phyloP scores from a whole-genome alignment of 352 stramenopile genomes.

The Phytophthora capsici region DNA sequence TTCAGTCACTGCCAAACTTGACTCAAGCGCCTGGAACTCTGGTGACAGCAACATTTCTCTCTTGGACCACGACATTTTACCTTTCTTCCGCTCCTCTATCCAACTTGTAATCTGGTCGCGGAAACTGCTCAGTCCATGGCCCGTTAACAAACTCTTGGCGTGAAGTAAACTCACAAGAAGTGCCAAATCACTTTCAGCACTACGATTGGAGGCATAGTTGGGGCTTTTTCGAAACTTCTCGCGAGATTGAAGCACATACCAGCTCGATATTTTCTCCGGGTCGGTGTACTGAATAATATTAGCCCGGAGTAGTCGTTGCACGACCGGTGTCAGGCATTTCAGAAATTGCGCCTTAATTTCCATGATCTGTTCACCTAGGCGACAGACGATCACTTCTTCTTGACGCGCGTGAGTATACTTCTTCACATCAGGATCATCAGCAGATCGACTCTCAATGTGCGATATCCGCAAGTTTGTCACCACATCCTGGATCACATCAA shows the following conservation, averaged over 20 bases:
- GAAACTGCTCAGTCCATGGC: slow-evolving; percentile 80
- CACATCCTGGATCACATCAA: slow-evolving; percentile 96
- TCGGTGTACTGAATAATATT: slow-evolving; percentile 78
- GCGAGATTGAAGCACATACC: slow-evolving; percentile 79
- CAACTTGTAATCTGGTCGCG: slow-evolving; percentile 71
- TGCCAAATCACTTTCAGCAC: slow-evolving; percentile 78
- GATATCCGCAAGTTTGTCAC: slow-evolving; percentile 95
- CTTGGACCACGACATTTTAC: slow-evolving; percentile 80
- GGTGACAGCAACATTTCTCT: slow-evolving; percentile 72
- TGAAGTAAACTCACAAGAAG: slow-evolving; percentile 80
- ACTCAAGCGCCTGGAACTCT: slow-evolving; percentile 71
- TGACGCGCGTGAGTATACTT: slow-evolving; percentile 85
- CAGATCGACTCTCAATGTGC: slow-evolving; percentile 95
- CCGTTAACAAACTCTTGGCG: slow-evolving; percentile 77
- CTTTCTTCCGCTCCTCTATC: slow-evolving; percentile 56
- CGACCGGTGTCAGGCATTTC: slow-evolving; percentile 65
- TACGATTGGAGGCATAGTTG: slow-evolving; percentile 67
- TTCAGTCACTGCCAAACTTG: slow-evolving; percentile 42
- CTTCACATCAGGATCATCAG: slow-evolving; percentile 95
- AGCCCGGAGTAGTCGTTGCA: slow-evolving; percentile 55
- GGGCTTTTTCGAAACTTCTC: slow-evolving; percentile 76
- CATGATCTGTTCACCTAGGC: slow-evolving; percentile 59
- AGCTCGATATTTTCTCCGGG: slow-evolving; percentile 79
- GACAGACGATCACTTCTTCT: slow-evolving; percentile 86
- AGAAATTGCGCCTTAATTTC: slow-evolving; percentile 74